These are phyloP conservation scores for Cinnamomum micranthum DNA, from an alignment of 164 flowering plant species.

Conservation along the genomic window DNA sequence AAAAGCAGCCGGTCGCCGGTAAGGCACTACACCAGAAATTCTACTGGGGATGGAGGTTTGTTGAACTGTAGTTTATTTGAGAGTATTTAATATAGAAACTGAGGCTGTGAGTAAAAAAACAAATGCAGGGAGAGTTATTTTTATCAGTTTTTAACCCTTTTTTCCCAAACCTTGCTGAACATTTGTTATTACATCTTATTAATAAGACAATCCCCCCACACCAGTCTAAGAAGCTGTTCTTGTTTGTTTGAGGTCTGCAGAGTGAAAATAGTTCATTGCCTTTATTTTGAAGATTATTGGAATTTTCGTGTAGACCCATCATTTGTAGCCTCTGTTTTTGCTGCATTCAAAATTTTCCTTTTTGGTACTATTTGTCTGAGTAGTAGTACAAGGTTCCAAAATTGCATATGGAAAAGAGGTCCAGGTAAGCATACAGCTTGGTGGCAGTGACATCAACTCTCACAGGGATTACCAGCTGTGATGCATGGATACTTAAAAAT, in stretches of 20 bases:
- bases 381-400: no score
- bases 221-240: background rate
- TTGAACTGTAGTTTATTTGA: background rate
- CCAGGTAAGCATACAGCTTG: no score
- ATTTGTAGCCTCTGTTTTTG: no score
- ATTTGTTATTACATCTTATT: slow-evolving; percentile 8
- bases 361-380: no score
- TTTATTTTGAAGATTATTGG: no score
- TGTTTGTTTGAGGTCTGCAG: background rate
- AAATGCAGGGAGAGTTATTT: slow-evolving; percentile 3
- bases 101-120: background rate
- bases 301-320: no score
- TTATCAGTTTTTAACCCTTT: slow-evolving; percentile 5
- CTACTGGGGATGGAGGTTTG: background rate
- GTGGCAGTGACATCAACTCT: no score
- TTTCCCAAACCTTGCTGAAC: background rate
- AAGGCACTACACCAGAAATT: slow-evolving; percentile 1
- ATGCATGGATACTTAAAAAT: no score
- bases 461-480: no score
- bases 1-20: slow-evolving; percentile 68
- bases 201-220: background rate
- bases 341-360: no score
- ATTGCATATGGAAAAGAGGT: no score
- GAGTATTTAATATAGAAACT: background rate
- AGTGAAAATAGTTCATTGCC: background rate